phyloP scores from a whole-genome alignment of 2,329 filamentous ascomycete genomes.

The Claviceps purpurea region DNA sequence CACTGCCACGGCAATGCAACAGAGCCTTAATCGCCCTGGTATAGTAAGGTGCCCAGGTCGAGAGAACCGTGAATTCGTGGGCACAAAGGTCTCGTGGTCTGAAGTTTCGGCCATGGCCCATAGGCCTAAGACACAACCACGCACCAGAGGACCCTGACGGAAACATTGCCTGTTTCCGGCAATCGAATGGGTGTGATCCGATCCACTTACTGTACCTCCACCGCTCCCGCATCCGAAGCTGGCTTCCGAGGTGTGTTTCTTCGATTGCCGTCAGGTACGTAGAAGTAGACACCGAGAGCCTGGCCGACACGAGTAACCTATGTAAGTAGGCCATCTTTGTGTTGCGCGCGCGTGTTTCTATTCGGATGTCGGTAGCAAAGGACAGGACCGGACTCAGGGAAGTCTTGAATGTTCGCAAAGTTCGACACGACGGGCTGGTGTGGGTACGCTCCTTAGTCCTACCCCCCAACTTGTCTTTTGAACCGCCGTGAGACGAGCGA shows the following conservation, averaged over 20 bases:
- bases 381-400: too few relatives aligned
- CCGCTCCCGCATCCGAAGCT: neutral
- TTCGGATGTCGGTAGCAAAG: too few relatives aligned
- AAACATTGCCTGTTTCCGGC: conserved; percentile 1
- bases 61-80: neutral
- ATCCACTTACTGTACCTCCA: neutral
- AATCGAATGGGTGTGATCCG: neutral
- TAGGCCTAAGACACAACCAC: neutral
- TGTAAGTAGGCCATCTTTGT: too few relatives aligned
- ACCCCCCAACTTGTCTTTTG: too few relatives aligned
- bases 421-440: too few relatives aligned
- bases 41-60: neutral
- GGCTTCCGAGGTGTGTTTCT: neutral
- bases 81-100: neutral
- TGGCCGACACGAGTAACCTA: neutral
- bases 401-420: too few relatives aligned
- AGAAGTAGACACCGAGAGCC: neutral
- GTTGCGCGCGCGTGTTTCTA: too few relatives aligned
- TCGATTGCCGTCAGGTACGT: neutral
- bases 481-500: too few relatives aligned
- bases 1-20: neutral
- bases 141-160: neutral
- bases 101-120: neutral
- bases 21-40: neutral
- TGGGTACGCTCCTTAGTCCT: too few relatives aligned